A percentile compares a stretch with the other conserved stretches of the same genome.
phyloP scores from a whole-genome alignment of 164 flowering plant species.

The Buxus sempervirens region DNA sequence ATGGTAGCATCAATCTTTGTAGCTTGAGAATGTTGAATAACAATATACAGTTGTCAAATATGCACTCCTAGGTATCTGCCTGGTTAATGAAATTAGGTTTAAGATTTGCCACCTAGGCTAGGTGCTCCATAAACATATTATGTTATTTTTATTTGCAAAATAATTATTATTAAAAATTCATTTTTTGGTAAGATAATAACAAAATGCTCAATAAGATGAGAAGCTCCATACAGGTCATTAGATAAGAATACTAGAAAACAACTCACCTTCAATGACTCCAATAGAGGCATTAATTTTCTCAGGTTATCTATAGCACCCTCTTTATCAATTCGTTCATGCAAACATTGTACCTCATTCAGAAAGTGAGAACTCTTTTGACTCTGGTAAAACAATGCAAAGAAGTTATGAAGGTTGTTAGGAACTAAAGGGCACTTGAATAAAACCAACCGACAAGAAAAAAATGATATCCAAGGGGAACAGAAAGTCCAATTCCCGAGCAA shows the following conservation, averaged over 20 bases:
- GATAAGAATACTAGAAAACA: background rate
- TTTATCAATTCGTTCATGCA: conserved; percentile 28
- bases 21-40: no score
- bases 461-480: background rate
- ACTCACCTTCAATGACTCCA: conserved; percentile 39
- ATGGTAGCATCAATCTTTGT: no score
- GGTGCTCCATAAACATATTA: no score
- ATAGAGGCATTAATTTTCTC: conserved; percentile 27
- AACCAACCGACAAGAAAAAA: background rate
- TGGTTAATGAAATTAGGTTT: no score
- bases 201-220: background rate
- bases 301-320: conserved; percentile 24
- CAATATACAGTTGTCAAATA: no score
- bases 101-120: no score
- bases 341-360: conserved; percentile 23
- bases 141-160: no score
- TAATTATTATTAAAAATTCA: no score
- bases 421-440: background rate
- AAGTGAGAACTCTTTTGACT: conserved; percentile 23
- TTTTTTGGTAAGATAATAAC: no score
- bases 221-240: background rate
- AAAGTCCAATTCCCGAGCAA: background rate
- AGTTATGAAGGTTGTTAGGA: background rate
- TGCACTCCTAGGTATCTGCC: no score
- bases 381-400: conserved; percentile 15